Conservation (phyloP, 1,284 basidiomycete species). For the Ganoderma meredithae region DNA sequence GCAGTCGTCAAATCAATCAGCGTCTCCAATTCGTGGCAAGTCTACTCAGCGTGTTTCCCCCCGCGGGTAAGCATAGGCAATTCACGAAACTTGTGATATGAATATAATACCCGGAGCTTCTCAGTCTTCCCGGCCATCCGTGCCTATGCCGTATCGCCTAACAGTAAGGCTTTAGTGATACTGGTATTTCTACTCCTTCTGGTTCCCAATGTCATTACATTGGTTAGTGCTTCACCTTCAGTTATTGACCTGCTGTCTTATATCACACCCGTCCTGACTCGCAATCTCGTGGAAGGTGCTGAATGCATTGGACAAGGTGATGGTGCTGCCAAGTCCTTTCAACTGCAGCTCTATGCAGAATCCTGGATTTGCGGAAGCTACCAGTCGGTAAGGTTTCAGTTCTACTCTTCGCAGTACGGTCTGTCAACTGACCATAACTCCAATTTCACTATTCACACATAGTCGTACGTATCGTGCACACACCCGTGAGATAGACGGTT, state of each 20-base stretch:
- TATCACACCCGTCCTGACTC: neutral
- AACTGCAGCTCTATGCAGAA: neutral
- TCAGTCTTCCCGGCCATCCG: constrained; percentile 1
- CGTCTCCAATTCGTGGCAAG: neutral
- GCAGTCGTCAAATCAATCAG: neutral
- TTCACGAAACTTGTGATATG: neutral
- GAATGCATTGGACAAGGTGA: neutral
- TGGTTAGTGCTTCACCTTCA: neutral
- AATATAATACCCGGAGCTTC: neutral
- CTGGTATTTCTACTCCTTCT: neutral
- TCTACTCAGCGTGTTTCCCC: neutral
- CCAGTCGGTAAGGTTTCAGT: too few relatives aligned
- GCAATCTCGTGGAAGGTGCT: neutral
- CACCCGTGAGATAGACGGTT: too few relatives aligned
- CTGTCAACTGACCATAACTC: too few relatives aligned
- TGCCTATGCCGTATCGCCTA: neutral
- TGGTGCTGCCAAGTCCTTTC: neutral
- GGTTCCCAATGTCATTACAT: neutral
- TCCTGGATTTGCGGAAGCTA: too few relatives aligned
- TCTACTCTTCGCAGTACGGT: too few relatives aligned
- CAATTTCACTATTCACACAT: too few relatives aligned
- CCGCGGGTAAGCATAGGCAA: neutral
- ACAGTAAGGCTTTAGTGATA: neutral
- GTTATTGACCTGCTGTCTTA: neutral
- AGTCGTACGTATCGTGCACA: too few relatives aligned